Evolutionary conservation across 805 yeast species (phyloP).

Genomic region (Kluyveromyces nonfermentans): DNA sequence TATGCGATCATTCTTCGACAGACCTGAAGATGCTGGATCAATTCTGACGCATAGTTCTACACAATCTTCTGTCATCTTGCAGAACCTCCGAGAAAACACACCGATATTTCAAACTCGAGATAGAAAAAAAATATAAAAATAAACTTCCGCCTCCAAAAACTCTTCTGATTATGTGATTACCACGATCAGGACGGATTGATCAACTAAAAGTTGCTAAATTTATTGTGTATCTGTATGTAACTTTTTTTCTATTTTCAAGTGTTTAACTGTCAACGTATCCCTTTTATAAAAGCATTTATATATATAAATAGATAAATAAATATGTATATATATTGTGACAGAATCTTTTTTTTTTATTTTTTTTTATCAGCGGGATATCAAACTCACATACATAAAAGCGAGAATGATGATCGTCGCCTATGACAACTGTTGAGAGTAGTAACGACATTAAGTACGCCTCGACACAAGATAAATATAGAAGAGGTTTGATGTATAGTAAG

Average conservation of each 20-base stretch:
- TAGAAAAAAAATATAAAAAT: not conserved
- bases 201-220: not conserved
- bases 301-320: too few relatives aligned
- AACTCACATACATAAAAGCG: too few relatives aligned
- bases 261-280: not conserved
- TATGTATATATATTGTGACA: too few relatives aligned
- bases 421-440: too few relatives aligned
- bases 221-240: not conserved
- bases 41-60: constrained; percentile 2
- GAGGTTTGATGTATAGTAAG: too few relatives aligned
- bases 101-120: not conserved
- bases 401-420: too few relatives aligned
- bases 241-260: too few relatives aligned
- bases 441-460: too few relatives aligned
- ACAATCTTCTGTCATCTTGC: constrained; percentile 1
- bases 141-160: not conserved
- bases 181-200: not conserved
- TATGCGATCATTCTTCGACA: constrained; percentile 11
- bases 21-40: constrained; percentile 1
- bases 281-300: too few relatives aligned
- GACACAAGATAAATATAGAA: too few relatives aligned
- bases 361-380: too few relatives aligned
- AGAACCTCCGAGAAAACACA: not conserved
- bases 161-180: not conserved
- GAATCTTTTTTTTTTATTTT: too few relatives aligned